Conservation (phyloP, 441 rosid species). For the Euphorbia schlechtendalii region DNA sequence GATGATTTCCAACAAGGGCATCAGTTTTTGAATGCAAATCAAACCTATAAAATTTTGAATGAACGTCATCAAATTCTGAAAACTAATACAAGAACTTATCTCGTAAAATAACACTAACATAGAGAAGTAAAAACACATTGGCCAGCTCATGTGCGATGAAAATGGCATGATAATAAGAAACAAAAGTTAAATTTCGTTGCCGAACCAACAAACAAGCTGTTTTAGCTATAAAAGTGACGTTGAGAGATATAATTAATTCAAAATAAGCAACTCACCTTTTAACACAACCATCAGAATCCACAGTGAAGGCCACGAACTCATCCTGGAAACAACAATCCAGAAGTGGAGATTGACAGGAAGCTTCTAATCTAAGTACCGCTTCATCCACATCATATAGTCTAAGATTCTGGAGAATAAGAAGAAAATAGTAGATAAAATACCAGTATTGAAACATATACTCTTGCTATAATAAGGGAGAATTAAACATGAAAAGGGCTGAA, state of each 20-base stretch:
- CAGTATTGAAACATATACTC: background rate
- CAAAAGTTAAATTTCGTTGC: background rate
- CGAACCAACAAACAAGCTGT: background rate
- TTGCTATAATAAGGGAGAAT: background rate
- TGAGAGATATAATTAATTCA: background rate
- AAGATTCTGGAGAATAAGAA: slow-evolving; percentile 38
- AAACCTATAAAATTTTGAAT: slow-evolving; percentile 35
- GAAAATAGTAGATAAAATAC: slow-evolving; percentile 3
- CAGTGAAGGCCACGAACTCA: slow-evolving; percentile 45
- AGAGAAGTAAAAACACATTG: background rate
- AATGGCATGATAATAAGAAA: background rate
- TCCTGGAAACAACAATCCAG: slow-evolving; percentile 73
- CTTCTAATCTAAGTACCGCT: slow-evolving; percentile 40
- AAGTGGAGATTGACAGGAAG: slow-evolving; percentile 47
- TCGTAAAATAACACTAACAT: background rate
- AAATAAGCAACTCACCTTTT: slow-evolving; percentile 39
- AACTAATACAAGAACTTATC: background rate
- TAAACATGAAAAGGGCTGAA: background rate
- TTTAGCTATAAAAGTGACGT: background rate
- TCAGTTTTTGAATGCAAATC: slow-evolving; percentile 47
- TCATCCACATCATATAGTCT: slow-evolving; percentile 68
- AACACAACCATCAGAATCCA: slow-evolving; percentile 63
- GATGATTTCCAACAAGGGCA: slow-evolving; percentile 51
- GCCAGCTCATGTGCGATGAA: background rate
- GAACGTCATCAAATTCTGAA: background rate